Evolutionary conservation across 331 rosid genomes (phyloP).

Genomic region (Pyrus hybrid): DNA sequence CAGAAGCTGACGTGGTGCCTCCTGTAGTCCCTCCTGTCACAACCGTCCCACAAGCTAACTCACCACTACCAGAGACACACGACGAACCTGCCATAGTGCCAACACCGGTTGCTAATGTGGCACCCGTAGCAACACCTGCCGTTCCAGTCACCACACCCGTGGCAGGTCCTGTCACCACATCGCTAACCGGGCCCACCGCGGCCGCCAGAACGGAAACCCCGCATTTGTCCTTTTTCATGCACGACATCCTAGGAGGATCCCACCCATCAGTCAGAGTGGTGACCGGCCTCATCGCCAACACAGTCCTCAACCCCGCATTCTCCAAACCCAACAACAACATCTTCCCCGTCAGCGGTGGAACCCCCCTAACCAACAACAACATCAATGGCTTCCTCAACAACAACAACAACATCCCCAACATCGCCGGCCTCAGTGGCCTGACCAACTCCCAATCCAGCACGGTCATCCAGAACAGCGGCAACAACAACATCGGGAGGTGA

Average conservation of each 20-base stretch:
- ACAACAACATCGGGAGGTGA: slow-evolving; percentile 75
- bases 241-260: slow-evolving; percentile 27
- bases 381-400: slow-evolving; percentile 57
- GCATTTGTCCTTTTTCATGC: slow-evolving; percentile 30
- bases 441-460: slow-evolving; percentile 42
- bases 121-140: neutral
- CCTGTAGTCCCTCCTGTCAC: slow-evolving; percentile 4
- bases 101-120: neutral
- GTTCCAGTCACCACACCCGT: neutral
- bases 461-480: slow-evolving; percentile 64
- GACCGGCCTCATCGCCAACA: slow-evolving; percentile 28
- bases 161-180: neutral
- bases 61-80: neutral
- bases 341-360: slow-evolving; percentile 45
- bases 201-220: neutral
- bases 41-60: neutral
- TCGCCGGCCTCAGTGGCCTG: slow-evolving; percentile 77
- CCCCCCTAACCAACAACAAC: slow-evolving; percentile 51
- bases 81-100: neutral
- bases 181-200: neutral
- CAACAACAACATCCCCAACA: slow-evolving; percentile 68
- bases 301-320: slow-evolving; percentile 15
- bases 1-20: neutral
- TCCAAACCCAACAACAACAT: slow-evolving; percentile 31
- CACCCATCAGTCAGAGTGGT: slow-evolving; percentile 27